phyloP scores from a whole-genome alignment of 768 basidiomycete genomes.

The Lentinula guzmanii region DNA sequence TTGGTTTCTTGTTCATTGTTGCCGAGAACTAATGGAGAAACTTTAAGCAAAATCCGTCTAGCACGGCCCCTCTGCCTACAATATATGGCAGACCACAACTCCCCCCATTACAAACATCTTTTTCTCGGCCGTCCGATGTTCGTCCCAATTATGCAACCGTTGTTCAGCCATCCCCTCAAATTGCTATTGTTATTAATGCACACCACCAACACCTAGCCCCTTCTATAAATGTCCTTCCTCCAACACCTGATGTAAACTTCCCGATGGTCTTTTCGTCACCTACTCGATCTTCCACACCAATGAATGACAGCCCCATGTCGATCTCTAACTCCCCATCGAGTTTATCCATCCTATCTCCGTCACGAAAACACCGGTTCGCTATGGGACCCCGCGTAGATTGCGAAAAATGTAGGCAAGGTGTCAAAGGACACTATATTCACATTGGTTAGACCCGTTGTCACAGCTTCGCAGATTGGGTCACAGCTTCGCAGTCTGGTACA shows the following conservation, averaged over 20 bases:
- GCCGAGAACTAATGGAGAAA: background rate
- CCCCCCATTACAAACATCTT: conserved; percentile 12
- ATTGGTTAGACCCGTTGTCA: conserved; percentile 31
- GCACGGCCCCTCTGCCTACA: background rate
- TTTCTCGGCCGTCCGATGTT: conserved; percentile 8
- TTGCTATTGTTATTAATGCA: background rate
- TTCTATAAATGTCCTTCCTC: conserved; percentile 21
- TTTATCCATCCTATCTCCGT: conserved; percentile 12
- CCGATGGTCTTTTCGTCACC: conserved; percentile 10
- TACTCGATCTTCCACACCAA: conserved; percentile 14
- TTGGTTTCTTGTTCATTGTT: background rate
- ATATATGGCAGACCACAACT: conserved; percentile 10
- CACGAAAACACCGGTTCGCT: conserved; percentile 45
- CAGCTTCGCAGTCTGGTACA: background rate
- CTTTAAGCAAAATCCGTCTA: background rate
- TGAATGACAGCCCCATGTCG: conserved; percentile 12
- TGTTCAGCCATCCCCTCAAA: background rate
- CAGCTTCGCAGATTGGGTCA: background rate
- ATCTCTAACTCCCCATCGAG: conserved; percentile 21
- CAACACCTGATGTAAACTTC: conserved; percentile 15
- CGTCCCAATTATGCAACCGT: background rate
- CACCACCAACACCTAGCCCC: conserved; percentile 10
- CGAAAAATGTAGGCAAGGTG: conserved; percentile 55
- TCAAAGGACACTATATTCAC: conserved; percentile 73
- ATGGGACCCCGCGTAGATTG: conserved; percentile 73